Conservation (phyloP, 129 eudicot genomes). For the Chrysanthemum lavandulifolium region DNA sequence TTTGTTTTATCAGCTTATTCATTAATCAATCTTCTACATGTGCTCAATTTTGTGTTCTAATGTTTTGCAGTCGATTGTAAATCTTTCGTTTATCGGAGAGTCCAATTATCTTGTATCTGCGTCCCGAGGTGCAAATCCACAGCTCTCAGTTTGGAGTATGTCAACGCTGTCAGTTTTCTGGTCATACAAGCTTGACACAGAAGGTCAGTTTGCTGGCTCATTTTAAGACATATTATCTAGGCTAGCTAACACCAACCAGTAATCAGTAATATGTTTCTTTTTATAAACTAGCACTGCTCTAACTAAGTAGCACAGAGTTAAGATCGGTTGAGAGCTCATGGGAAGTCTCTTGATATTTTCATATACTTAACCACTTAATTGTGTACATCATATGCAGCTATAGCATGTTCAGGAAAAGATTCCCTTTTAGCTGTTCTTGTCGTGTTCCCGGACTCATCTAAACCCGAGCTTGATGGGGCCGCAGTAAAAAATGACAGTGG, state of each 20-base stretch:
- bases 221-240: background rate
- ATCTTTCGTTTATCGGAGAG: conserved; percentile 78
- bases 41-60: background rate
- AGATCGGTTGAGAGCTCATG: too few species aligned
- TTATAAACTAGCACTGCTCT: too few species aligned
- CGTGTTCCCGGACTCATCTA: conserved; percentile 42
- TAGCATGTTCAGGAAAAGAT: conserved; percentile 53
- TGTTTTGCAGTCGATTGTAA: conserved; percentile 60
- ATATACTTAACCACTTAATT: background rate
- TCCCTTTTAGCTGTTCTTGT: conserved; percentile 74
- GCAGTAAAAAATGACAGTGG: conserved; percentile 36
- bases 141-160: conserved; percentile 80
- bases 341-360: too few species aligned
- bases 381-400: conserved; percentile 51
- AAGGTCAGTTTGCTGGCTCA: conserved; percentile 46
- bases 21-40: too few species aligned
- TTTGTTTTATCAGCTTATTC: background rate
- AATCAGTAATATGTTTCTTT: too few species aligned
- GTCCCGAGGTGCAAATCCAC: conserved; percentile 63
- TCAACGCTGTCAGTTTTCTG: conserved; percentile 57
- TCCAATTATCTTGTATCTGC: conserved; percentile 79
- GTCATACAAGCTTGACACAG: conserved; percentile 74
- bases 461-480: conserved; percentile 15
- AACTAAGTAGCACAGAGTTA: too few species aligned
- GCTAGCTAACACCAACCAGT: background rate